Evolutionary conservation across 805 yeast species (phyloP), one percentile per base, ranked within the genome.

Genomic region (Lachancea meyersii): DNA sequence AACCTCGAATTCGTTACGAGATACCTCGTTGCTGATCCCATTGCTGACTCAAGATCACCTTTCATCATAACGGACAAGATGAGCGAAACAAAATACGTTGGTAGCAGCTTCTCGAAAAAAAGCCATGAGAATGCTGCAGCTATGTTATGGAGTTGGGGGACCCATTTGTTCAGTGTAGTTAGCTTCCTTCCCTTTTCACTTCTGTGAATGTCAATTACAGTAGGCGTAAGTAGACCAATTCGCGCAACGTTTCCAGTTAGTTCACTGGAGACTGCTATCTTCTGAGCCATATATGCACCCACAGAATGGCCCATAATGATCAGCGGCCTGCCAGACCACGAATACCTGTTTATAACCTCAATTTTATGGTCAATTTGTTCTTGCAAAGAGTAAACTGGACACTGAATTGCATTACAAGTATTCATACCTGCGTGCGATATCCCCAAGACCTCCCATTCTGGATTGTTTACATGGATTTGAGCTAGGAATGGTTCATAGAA

Each of bases 191-290:
- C 79, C 41, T 68, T 67, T 21, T 51, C 54, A 20, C 77, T 71
- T 31, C 54, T 51, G 37, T 77, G 77, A 24, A 84, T 77, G 50
- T 82, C 81, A 19, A 70, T 67, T 17, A 84, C 68, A 0, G 93
- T 82, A 1, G 94, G 94, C 41, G 85, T 81, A 16, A 83, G 65
- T 40, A 83, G 64, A 0, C 87, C 86, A 17, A 75, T 68, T 43
- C 76, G 70, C 40, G 57, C 60, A 24, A 77, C 61, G 4, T 61
- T 48, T 4, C 57, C 50, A 2, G 49, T 45, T 10, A 54, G 30
- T 0, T 42, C 23, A 2, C 55, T 42, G 23, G 50, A 43, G 19
- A 61, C 53, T 1, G 75, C 65, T 2, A 77, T 67, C 35, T 82
- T 58, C 57, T 83, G 88, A 2, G 69, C 58, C 34, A 84, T 65